Base-by-base conservation (phyloP, 1,284 basidiomycete genomes). In the Tilletiopsis washingtonensis region DNA sequence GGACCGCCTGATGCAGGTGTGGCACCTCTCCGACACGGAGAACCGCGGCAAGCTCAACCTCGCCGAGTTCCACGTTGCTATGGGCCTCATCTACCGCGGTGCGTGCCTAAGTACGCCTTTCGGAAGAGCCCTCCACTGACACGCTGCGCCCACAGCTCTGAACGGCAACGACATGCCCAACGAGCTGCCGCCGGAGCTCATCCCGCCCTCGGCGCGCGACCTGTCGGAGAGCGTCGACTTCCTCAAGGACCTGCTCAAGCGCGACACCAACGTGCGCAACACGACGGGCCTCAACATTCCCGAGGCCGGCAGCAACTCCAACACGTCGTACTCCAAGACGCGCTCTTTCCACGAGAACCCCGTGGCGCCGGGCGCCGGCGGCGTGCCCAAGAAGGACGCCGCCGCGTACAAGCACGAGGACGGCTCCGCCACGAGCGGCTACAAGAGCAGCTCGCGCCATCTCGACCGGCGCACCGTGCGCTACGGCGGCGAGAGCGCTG, bases 1-100 rank as follows among this genome's bases (percentile, higher is more conserved):
- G 73, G 88, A 94, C 55, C 88, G 93, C 69, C 78, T 99, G 24
- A 93, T 91, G 61, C 84, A 86, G 69, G 88, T 98, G 59, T 99
- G 94, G 93, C 69, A 71, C 49, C 61, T 73, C 7, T 50, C 64
- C 25, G 71, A 73, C 41, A 59, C 64, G 0, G 59, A 65, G 51
- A 72, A 73, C 48, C 59, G 69, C 11, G 71, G 71, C 37, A 73
- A 73, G 55, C 62, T 73, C 44, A 97, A 96, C 70, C 78, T 93
- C 40, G 86, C 89, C 21, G 93, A 98, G 74, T 99, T 99, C 75
- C 91, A 98, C 73, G 88, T 97, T 49, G 94, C 93, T 1, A 99
- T 99, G 93, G 91, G 88, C 53, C 78, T 98, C 50, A 96, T 98
- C 71, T 97, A 93, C 76, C 84, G 93, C 67, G 81, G 90, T 91